A percentile compares a stretch with the other conserved stretches of the same genome.
Evolutionary conservation across 805 yeast species (phyloP).

Genomic region (Yamadazyma paraphyllophila): DNA sequence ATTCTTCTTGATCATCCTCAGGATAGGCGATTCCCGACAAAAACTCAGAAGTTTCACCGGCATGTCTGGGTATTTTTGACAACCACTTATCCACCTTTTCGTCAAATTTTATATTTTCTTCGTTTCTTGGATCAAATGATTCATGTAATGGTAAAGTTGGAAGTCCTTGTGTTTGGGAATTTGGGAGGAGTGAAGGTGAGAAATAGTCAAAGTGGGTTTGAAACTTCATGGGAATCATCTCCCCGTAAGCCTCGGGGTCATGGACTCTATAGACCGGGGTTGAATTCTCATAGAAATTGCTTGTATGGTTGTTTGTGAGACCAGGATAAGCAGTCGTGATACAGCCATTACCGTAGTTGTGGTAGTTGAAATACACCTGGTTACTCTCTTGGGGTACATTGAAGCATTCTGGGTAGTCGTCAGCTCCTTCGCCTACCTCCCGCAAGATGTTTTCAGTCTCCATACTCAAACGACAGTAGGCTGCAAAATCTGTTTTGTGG

Average conservation of each 20-base stretch:
- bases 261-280: background rate
- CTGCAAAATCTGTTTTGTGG: slow-evolving; percentile 5
- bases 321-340: background rate
- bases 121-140: slow-evolving; percentile 55
- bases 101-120: slow-evolving; percentile 58
- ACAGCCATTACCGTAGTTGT: background rate
- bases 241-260: background rate
- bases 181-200: background rate
- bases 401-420: background rate
- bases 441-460: background rate
- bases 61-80: slow-evolving; percentile 47
- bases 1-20: slow-evolving; percentile 12
- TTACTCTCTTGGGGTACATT: background rate
- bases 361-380: background rate
- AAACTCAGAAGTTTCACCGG: slow-evolving; percentile 4
- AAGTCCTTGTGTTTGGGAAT: background rate
- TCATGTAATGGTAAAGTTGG: slow-evolving; percentile 1
- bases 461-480: slow-evolving; percentile 1
- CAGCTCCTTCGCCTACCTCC: background rate
- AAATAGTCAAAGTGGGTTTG: too few relatives aligned
- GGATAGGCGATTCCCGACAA: slow-evolving; percentile 47
- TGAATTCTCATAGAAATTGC: background rate
- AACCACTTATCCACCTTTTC: slow-evolving; percentile 73
- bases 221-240: background rate
- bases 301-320: background rate